A percentile compares a stretch with the other conserved stretches of the same genome.
These are phyloP conservation scores for Solanum microdontum DNA, from an alignment of 257 asterid species.

Conservation along the genomic window DNA sequence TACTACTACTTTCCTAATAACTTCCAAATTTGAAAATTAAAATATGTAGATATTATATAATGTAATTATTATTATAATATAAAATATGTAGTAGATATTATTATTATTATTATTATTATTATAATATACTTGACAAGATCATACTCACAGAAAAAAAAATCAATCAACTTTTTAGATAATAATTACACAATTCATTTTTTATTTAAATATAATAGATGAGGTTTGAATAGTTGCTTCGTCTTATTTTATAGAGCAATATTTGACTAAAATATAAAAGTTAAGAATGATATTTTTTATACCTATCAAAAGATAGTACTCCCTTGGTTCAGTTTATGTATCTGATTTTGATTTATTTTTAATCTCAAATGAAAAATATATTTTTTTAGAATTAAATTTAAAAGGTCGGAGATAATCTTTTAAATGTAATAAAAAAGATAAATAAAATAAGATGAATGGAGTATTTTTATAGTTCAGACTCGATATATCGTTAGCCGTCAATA, in stretches of 20 bases:
- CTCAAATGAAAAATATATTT: too few species aligned
- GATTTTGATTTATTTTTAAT: too few species aligned
- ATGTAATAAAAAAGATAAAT: too few species aligned
- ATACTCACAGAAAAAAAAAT: background rate
- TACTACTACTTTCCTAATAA: background rate
- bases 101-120: too few species aligned
- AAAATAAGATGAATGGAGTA: too few species aligned
- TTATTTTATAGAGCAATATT: background rate
- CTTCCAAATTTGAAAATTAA: background rate
- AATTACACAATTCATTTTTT: background rate
- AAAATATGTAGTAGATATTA: background rate
- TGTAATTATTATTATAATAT: too few species aligned
- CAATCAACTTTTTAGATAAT: background rate
- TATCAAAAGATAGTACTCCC: background rate
- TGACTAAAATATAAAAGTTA: background rate
- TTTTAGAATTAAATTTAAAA: too few species aligned
- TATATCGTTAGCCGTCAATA: too few species aligned
- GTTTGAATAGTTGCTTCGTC: background rate
- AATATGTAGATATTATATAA: background rate
- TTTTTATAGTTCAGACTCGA: too few species aligned
- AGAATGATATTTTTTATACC: background rate
- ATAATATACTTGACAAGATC: background rate
- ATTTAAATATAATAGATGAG: background rate
- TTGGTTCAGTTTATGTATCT: too few species aligned
- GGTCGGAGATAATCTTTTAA: too few species aligned